Base-by-base conservation (phyloP, 1,284 basidiomycete genomes). In the Athelia psychrophila region DNA sequence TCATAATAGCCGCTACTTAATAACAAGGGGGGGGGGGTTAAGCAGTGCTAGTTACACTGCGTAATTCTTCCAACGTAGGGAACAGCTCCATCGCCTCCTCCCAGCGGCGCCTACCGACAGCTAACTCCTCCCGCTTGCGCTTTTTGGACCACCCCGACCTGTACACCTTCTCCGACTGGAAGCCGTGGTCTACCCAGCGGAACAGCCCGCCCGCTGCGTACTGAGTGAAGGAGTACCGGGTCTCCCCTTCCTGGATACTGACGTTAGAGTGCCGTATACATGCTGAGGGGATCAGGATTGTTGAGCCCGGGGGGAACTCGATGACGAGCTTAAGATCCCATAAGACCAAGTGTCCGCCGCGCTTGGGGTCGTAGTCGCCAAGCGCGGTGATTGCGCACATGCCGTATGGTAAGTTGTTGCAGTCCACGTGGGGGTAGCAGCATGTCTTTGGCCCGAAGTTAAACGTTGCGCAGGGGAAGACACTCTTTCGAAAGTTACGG, bases 371-470 rank as follows among this genome's bases (percentile, higher is more conserved):
- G 38, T 33, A 53, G 13, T 33, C 27, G 12, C 47, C 54, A 19
- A 49, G 47, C 1, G 44, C 48, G 2, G 18, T 16, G 30, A 18
- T 55, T 46, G 57, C 57, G 51, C 48, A 51, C 57, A 23, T 48
- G 48, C 22, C 24, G 44, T 23, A 50, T 32, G 19, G 18, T 23
- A 23, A 25, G 18, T 2, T 44, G 40, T 13, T 22, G 22, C 6
- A 33, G 48, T 68, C 66, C 13, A 46, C 33, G n/a, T 42, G 38
- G 8, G 18, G 38, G 22, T 19, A 23, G 38, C 45, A 47, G 27
- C n/a, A 18, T 23, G 50, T 66, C 60, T 51, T 30, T 1, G 48
- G 52, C 9, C 48, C 48, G 18, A 50, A 27, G 38, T 53, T 53
- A 23, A 53, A 25, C 48, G 52, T 46, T 3, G 23, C 12, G 19